Percentiles rank a stretch among this genome's conserved stretches.
phyloP scores from a whole-genome alignment of 441 rosid genomes.

The Bocquillonia castaneifolia region DNA sequence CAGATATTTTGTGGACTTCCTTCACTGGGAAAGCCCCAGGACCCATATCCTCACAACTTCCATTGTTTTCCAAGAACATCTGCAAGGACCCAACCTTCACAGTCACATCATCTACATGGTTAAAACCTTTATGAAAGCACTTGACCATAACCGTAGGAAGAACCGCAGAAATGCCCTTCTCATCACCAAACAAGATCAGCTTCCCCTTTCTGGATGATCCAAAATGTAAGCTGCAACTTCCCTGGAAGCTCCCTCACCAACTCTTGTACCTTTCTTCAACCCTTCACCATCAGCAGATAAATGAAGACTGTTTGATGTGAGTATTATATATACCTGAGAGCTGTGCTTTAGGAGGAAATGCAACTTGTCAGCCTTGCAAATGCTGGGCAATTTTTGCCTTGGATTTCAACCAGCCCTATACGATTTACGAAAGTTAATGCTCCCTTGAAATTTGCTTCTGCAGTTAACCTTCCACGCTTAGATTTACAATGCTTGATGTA shows the following conservation, averaged over 20 bases:
- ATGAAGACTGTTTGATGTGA: too few relatives aligned
- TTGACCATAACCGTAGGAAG: conserved; percentile 61
- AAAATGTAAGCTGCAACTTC: conserved; percentile 80
- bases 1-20: conserved; percentile 74
- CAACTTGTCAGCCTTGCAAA: conserved; percentile 15
- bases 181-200: conserved; percentile 32
- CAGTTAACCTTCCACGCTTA: conserved; percentile 27
- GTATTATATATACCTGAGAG: conserved; percentile 22
- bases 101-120: conserved; percentile 41
- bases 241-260: conserved; percentile 77
- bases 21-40: conserved; percentile 61
- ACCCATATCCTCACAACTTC: conserved; percentile 86
- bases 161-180: conserved; percentile 67
- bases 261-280: conserved; percentile 80
- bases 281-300: conserved; percentile 62
- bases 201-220: conserved; percentile 64
- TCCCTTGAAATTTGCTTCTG: conserved; percentile 9
- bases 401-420: conserved; percentile 9
- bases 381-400: conserved; percentile 6
- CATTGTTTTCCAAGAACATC: conserved; percentile 58
- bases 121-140: conserved; percentile 57
- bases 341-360: conserved; percentile 14
- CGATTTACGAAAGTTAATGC: conserved; percentile 13
- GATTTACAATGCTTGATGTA: conserved; percentile 21
- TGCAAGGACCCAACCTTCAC: conserved; percentile 73